These are phyloP conservation scores for Aspergillus nomiae DNA, from an alignment of 2,329 filamentous ascomycete species.

Conservation along the genomic window DNA sequence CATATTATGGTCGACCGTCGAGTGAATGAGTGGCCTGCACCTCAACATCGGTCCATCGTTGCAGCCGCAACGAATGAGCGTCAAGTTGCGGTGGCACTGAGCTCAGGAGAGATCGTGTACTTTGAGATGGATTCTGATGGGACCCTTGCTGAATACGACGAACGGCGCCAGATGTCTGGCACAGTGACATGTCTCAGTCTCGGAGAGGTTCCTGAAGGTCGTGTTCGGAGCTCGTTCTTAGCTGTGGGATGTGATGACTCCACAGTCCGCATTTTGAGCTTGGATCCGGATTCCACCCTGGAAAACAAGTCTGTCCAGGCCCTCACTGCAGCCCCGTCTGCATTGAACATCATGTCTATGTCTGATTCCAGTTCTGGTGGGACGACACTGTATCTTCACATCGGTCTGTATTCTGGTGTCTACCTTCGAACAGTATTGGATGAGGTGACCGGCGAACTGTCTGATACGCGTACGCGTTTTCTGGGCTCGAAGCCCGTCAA, in stretches of 20 bases:
- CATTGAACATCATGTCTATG: conserved; percentile 92
- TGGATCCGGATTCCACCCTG: conserved; percentile 86
- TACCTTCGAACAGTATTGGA: conserved; percentile 95
- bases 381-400: conserved; percentile 89
- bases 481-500: conserved; percentile 87
- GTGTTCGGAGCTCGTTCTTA: conserved; percentile 84
- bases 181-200: conserved; percentile 95
- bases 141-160: conserved; percentile 87
- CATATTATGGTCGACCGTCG: conserved; percentile 77
- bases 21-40: conserved; percentile 90
- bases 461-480: conserved; percentile 92
- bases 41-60: conserved; percentile 92
- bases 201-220: conserved; percentile 87
- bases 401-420: conserved; percentile 91
- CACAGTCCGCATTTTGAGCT: conserved; percentile 87
- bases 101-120: conserved; percentile 95
- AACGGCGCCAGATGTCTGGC: conserved; percentile 91
- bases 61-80: conserved; percentile 90
- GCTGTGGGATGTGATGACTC: conserved; percentile 97
- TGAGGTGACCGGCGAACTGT: conserved; percentile 91
- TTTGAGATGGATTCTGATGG: conserved; percentile 97
- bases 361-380: conserved; percentile 87
- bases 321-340: conserved; percentile 83
- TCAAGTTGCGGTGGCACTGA: conserved; percentile 90
- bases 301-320: conserved; percentile 95